A percentile compares a stretch with the other conserved stretches of the same genome.
Conservation (phyloP, 106 monocot species). For the Cymbidium sinense region DNA sequence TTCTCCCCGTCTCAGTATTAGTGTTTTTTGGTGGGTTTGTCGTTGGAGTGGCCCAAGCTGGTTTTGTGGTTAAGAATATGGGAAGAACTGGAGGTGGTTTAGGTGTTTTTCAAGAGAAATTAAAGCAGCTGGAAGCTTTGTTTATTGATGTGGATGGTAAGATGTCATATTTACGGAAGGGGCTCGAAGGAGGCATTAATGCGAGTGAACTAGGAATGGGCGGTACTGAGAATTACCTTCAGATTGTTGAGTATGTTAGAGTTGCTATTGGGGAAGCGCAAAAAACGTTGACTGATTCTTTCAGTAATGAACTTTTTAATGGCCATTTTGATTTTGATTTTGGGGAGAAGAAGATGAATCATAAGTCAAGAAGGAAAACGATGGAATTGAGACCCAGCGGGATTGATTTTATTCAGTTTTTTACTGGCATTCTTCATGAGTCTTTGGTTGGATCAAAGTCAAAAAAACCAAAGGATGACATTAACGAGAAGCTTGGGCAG, state of each 20-base stretch:
- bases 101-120: constrained; percentile 19
- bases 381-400: constrained; percentile 22
- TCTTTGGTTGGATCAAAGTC: constrained; percentile 15
- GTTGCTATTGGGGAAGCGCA: constrained; percentile 13
- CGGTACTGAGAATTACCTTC: constrained; percentile 27
- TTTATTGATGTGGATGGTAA: constrained; percentile 32
- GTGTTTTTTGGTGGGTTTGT: constrained; percentile 42
- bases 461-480: constrained; percentile 26
- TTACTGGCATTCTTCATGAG: constrained; percentile 41
- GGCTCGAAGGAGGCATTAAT: constrained; percentile 19
- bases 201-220: constrained; percentile 21
- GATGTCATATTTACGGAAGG: constrained; percentile 29
- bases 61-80: neutral
- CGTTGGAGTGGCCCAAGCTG: constrained; percentile 17
- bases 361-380: constrained; percentile 30
- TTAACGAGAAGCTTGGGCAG: constrained; percentile 22
- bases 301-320: constrained; percentile 6
- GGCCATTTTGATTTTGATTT: constrained; percentile 12
- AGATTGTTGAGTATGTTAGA: constrained; percentile 31
- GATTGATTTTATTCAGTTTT: constrained; percentile 35
- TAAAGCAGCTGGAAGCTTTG: constrained; percentile 27
- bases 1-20: constrained; percentile 33
- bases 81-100: constrained; percentile 12
- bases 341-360: constrained; percentile 22
- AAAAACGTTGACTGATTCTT: constrained; percentile 16